A percentile compares a stretch with the other conserved stretches of the same genome.
These are phyloP conservation scores for Macrocystidia cucumis DNA, from an alignment of 1,284 basidiomycete species.

Conservation along the genomic window DNA sequence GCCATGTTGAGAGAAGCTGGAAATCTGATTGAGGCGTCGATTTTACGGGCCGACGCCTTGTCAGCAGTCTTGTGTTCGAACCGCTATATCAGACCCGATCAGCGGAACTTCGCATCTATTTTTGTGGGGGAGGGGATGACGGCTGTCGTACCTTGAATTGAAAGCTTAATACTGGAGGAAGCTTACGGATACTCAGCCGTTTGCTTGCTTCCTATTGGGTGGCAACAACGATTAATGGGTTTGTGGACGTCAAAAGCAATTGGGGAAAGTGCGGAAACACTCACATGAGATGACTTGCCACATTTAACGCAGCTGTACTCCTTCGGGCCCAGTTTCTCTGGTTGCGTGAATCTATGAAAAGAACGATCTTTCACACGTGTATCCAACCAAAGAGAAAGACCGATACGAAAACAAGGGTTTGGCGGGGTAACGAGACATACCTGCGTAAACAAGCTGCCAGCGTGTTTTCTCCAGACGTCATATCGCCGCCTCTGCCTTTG, in stretches of 20 bases:
- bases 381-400: constrained; percentile 4
- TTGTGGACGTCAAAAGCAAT: constrained; percentile 1
- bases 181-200: constrained; percentile 74
- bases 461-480: constrained; percentile 42
- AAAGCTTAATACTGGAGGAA: constrained; percentile 90
- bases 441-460: constrained; percentile 64
- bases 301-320: constrained; percentile 74
- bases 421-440: no score
- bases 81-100: constrained; percentile 48
- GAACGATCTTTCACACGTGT: constrained; percentile 8
- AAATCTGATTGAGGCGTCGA: constrained; percentile 81
- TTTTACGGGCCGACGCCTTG: constrained; percentile 69
- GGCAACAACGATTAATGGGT: constrained; percentile 2
- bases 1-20: constrained; percentile 85
- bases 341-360: constrained; percentile 58
- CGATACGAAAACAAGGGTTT: constrained; percentile 2
- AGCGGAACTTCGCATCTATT: no score
- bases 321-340: constrained; percentile 65
- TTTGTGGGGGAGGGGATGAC: no score
- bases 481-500: constrained; percentile 43
- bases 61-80: constrained; percentile 86
- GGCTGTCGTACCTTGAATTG: constrained; percentile 90
- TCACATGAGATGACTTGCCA: constrained; percentile 51
- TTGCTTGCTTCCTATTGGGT: constrained; percentile 67
- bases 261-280: constrained; percentile 12